phyloP scores from a whole-genome alignment of 106 monocot species.

The Allium sativum region DNA sequence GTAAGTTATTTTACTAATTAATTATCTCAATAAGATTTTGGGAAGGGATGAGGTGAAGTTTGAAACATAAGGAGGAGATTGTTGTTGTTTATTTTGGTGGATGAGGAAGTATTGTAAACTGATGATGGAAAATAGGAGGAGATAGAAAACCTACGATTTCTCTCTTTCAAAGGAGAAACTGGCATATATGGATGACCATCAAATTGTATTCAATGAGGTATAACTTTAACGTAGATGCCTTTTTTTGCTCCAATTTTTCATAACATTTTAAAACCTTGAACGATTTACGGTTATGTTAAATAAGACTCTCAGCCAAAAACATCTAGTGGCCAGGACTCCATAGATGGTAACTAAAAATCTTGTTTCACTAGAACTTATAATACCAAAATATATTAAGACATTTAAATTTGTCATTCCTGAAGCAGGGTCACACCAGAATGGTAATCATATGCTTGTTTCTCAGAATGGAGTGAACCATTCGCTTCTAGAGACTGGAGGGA shows the following conservation, averaged over 20 bases:
- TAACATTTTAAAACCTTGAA: not conserved
- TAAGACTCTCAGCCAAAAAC: slow-evolving; percentile 70
- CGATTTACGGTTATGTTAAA: not conserved
- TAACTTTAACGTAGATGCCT: not conserved
- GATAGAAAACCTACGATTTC: too few species aligned
- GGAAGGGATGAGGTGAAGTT: too few species aligned
- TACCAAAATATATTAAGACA: slow-evolving; percentile 1
- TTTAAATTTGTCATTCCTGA: slow-evolving; percentile 1
- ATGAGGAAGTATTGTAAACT: too few species aligned
- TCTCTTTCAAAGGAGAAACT: too few species aligned
- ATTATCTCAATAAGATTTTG: too few species aligned
- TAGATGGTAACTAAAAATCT: slow-evolving; percentile 32
- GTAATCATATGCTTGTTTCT: slow-evolving; percentile 23
- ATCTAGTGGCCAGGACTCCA: slow-evolving; percentile 34
- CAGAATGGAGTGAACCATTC: slow-evolving; percentile 41
- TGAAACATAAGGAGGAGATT: too few species aligned
- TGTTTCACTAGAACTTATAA: not conserved
- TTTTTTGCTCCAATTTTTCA: not conserved
- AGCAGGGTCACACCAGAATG: slow-evolving; percentile 37
- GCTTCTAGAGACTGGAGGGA: slow-evolving; percentile 24
- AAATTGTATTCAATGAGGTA: too few species aligned
- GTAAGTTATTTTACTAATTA: too few species aligned
- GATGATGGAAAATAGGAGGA: too few species aligned
- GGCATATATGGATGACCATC: too few species aligned
- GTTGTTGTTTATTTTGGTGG: too few species aligned